Percentiles rank a stretch among this genome's conserved stretches.
Conservation (phyloP, 1,139 yeast species). For the Blastobotrys arbuscula region DNA sequence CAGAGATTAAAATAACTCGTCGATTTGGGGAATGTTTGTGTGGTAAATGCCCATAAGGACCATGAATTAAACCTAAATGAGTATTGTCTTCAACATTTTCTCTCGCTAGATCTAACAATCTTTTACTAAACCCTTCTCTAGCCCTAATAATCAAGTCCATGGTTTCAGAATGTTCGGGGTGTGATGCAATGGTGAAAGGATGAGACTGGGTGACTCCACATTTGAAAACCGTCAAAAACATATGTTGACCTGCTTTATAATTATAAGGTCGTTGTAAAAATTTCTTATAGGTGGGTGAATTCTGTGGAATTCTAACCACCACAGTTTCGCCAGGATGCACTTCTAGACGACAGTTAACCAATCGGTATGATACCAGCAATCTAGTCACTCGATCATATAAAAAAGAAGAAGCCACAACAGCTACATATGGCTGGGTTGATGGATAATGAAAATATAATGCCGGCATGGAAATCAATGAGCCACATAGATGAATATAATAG, state of each 20-base stretch:
- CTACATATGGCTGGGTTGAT: constrained; percentile 24
- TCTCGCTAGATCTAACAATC: constrained; percentile 15
- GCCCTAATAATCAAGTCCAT: constrained; percentile 27
- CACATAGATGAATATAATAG: constrained; percentile 23
- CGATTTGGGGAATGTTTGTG: not conserved
- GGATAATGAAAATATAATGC: constrained; percentile 26
- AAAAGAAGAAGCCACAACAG: constrained; percentile 22
- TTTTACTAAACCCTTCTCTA: constrained; percentile 25
- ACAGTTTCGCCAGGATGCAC: constrained; percentile 26
- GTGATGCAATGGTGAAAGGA: constrained; percentile 23
- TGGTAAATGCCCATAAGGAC: constrained; percentile 26
- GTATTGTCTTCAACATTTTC: constrained; percentile 1
- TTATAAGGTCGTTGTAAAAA: constrained; percentile 18
- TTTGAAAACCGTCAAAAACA: constrained; percentile 24
- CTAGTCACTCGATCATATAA: constrained; percentile 25
- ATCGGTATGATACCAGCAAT: constrained; percentile 18
- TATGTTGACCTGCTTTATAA: constrained; percentile 29
- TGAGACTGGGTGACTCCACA: constrained; percentile 20
- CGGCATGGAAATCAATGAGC: constrained; percentile 24
- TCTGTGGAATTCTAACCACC: constrained; percentile 21
- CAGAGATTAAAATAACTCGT: constrained; percentile 25
- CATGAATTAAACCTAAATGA: constrained; percentile 26
- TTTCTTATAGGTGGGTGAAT: constrained; percentile 9
- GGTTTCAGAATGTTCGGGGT: constrained; percentile 17
- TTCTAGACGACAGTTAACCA: constrained; percentile 19